Base-by-base conservation (phyloP, 352 stramenopile species). In the Pythium monospermum region DNA sequence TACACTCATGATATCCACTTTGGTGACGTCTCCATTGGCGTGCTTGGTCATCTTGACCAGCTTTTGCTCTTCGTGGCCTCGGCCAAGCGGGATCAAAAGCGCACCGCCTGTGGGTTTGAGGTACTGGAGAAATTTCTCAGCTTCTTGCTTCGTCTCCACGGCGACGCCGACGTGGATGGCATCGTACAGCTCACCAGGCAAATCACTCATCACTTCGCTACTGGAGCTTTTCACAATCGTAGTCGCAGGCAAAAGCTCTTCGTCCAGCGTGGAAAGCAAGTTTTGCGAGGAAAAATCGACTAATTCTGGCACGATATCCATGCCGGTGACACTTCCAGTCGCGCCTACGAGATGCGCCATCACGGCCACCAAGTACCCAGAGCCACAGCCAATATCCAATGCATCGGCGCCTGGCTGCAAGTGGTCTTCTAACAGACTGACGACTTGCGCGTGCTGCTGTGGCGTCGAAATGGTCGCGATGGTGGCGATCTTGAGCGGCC, bases 381-480 rank as follows among this genome's bases (percentile, higher is more conserved):
- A 93, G n/a, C 85, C 85, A 28, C 74, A 87, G 23, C 85, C 85
- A 18, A 94, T 53, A 50, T 94, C 85, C 39, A 95, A 57, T 0
- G 76, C 76, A 1, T 39, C 63, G 49, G 75, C 80, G 1, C 81
- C 81, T 13, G 75, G 66, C 44, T 85, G 66, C 47, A 94, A 48
- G 31, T 92, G 81, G 19, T 63, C 40, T 45, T 85, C 76, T 0
- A 94, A 46, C n/a, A 87, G 45, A 16, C 69, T 59, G 49, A 94
- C 47, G 12, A 92, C 81, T 57, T 91, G 76, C 25, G 83, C 83
- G 39, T 94, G 83, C 43, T 92, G 83, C 60, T 94, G 83, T 15
- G 83, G 83, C 13, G 83, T 94, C 28, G 83, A 94, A 47, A 94
- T 94, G 8, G 83, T 94, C 36, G 83, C 83, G 28, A 91, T 67